phyloP scores from a whole-genome alignment of 2,329 filamentous ascomycete genomes.

The Cercospora canescens region DNA sequence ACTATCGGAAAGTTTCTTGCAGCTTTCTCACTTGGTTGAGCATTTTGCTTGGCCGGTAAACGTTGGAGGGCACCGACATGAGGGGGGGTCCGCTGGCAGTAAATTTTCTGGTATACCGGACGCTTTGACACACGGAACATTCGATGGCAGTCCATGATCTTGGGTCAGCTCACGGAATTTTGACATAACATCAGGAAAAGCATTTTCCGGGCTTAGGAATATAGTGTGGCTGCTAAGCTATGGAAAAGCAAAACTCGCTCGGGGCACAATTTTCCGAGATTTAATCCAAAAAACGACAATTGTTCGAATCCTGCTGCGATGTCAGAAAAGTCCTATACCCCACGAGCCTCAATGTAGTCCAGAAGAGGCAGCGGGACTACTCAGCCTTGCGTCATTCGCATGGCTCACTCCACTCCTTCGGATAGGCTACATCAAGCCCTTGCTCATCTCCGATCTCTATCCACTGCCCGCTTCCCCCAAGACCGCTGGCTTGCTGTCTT shows the following conservation, averaged over 20 bases:
- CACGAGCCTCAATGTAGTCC: not conserved
- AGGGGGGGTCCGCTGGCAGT: not conserved
- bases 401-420: not conserved
- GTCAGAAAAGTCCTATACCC: not conserved
- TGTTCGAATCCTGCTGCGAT: not conserved
- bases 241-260: too few species aligned
- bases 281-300: not conserved
- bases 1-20: too few species aligned
- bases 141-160: not conserved
- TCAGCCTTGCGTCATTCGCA: not conserved
- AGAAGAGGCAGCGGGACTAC: not conserved
- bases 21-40: too few species aligned
- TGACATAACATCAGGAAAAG: not conserved
- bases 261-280: too few species aligned
- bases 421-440: not conserved
- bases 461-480: not conserved
- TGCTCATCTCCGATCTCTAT: not conserved
- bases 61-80: too few species aligned
- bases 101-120: not conserved
- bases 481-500: too few species aligned
- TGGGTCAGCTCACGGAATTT: not conserved
- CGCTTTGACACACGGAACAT: not conserved
- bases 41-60: too few species aligned
- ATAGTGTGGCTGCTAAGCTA: not conserved
- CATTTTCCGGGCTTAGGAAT: not conserved